Base-by-base conservation (phyloP, 441 rosid species). In the Omphalea diandra region DNA sequence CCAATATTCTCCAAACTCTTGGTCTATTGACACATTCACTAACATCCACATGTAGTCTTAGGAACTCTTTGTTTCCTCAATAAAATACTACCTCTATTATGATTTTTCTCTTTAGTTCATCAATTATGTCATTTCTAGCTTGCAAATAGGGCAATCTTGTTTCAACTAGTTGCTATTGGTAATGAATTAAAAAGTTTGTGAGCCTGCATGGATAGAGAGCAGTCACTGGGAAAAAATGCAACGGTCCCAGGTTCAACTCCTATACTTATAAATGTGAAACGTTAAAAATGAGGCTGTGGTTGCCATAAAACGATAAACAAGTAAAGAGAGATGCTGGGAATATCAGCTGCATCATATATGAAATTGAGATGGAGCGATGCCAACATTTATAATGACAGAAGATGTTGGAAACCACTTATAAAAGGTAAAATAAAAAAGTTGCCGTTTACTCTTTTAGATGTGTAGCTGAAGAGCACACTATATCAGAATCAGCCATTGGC, bases 361-460 rank as follows among this genome's bases (percentile, higher is more conserved):
- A 54, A 52, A 52, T 49, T 43, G 10, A 36, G 15, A 27, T 2
- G 20, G 43, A 41, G 36, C 43, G 29, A 26, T 10, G n/a, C 26
- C 26, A 20, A 5, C 40, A 41, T 68, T 33, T 32, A 33, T 41
- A 68, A 32, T 32, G 29, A 32, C 0, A n/a, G 6, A n/a, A 44
- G 29, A 57, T 57, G 5, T 17, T 22, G 65, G 65, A 31, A 44
- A 32, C 31, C 63, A 44, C 65, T 57, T 43, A n/a, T 12, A 52
- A 5, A 36, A 14, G 15, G 46, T 65, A 49, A 33, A 52, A 52
- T 10, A 24, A 52, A 52, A 22, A 24, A 32, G 43, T 35, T 49
- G 14, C 31, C 33, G 17, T 35, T 49, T 32, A 3, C 26, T 36
- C 22, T 32, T 49, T 20, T 46, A 59, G 33, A 43, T 57, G 33